phyloP scores from a whole-genome alignment of 805 yeast species.

The Pichia membranifaciens region DNA sequence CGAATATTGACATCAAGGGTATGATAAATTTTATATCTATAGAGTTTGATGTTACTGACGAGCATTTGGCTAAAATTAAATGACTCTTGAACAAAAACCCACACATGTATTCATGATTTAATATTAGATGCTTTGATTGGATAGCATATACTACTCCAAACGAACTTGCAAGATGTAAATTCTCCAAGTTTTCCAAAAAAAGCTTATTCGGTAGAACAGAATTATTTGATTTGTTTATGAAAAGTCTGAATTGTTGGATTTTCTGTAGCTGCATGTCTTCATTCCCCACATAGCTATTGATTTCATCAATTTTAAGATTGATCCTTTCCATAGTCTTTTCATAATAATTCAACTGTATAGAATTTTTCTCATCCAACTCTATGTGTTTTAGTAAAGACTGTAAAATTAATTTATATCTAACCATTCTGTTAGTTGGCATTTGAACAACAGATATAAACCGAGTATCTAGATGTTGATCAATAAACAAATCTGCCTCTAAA shows the following conservation, averaged over 20 bases:
- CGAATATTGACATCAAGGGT: conserved; percentile 36
- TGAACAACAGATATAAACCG: conserved; percentile 50
- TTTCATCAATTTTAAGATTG: conserved; percentile 18
- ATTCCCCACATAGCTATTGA: conserved; percentile 21
- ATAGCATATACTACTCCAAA: conserved; percentile 37
- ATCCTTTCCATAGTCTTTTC: conserved; percentile 17
- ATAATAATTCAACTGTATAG: conserved; percentile 25
- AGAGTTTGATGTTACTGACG: conserved; percentile 18
- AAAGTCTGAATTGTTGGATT: conserved; percentile 16
- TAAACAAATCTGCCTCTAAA: conserved; percentile 18
- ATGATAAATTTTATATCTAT: conserved; percentile 40
- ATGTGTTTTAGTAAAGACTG: conserved; percentile 33
- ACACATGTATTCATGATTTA: conserved; percentile 27
- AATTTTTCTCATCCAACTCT: conserved; percentile 17
- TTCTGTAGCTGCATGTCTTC: conserved; percentile 18
- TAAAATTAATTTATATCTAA: conserved; percentile 47
- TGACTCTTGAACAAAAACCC: conserved; percentile 47
- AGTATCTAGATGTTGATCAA: conserved; percentile 42
- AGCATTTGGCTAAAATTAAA: conserved; percentile 34
- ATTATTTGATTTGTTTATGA: conserved; percentile 9
- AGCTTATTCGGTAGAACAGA: conserved; percentile 18
- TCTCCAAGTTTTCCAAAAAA: conserved; percentile 43
- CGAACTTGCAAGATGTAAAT: conserved; percentile 39
- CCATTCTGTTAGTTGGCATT: conserved; percentile 45
- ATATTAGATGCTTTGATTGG: conserved; percentile 5